Percentiles rank a stretch among this genome's conserved stretches.
Conservation (phyloP, 2,329 filamentous ascomycete genomes). For the Fusarium verticillioides region DNA sequence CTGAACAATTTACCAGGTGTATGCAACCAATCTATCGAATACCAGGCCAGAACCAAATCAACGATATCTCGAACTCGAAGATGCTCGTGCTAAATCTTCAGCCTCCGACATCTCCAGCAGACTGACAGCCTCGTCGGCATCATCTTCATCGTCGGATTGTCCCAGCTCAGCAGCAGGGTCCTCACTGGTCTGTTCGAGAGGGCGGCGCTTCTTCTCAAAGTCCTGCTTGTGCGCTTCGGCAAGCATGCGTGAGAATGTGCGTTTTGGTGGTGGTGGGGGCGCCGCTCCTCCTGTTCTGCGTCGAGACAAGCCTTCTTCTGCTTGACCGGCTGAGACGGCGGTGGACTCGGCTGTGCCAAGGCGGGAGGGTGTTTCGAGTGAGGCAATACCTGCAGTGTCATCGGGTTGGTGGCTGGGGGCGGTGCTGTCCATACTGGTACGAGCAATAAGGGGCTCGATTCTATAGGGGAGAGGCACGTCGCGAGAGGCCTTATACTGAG, state of each 20-base stretch:
- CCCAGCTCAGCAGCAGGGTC: constrained; percentile 42
- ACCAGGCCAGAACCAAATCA: background rate
- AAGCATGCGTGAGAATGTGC: constrained; percentile 70
- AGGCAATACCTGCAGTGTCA: background rate
- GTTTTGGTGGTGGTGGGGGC: constrained; percentile 41
- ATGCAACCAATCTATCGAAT: background rate
- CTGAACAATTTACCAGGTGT: constrained; percentile 10
- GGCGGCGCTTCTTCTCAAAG: constrained; percentile 80
- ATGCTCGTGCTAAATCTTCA: constrained; percentile 34
- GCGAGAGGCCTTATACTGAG: constrained; percentile 86
- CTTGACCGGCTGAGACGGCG: constrained; percentile 26
- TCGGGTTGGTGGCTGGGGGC: constrained; percentile 10
- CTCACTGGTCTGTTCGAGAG: constrained; percentile 40
- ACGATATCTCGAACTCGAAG: constrained; percentile 24
- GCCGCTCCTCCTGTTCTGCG: constrained; percentile 50
- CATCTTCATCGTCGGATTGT: constrained; percentile 52
- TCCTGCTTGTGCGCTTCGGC: constrained; percentile 89
- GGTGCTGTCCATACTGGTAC: constrained; percentile 51
- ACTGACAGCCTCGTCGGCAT: constrained; percentile 39
- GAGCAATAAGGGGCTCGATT: constrained; percentile 61
- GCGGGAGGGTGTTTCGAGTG: constrained; percentile 19
- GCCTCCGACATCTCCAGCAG: constrained; percentile 46
- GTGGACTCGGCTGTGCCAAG: constrained; percentile 35
- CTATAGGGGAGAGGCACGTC: constrained; percentile 89
- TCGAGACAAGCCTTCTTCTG: constrained; percentile 42